Percentiles rank a stretch among this genome's conserved stretches.
Conservation (phyloP, 164 flowering plant genomes). For the Magnolia officinalis region DNA sequence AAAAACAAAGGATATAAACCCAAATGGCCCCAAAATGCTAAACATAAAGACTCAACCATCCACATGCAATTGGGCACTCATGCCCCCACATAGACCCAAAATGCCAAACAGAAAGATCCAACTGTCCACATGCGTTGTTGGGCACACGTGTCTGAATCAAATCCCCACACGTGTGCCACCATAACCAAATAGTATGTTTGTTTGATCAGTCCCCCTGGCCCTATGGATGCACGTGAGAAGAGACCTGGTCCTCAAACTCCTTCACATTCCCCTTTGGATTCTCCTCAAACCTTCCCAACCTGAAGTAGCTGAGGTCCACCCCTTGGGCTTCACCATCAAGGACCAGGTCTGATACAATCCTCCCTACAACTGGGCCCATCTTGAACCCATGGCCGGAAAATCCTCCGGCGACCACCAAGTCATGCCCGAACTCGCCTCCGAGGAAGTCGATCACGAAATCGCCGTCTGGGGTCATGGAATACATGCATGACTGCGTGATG, state of each 20-base stretch:
- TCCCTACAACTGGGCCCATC: constrained; percentile 82
- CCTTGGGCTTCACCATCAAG: constrained; percentile 47
- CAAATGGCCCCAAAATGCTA: no score
- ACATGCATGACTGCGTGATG: constrained; percentile 65
- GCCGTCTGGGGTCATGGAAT: constrained; percentile 89
- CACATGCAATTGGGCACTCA: no score
- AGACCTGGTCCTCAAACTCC: constrained; percentile 55
- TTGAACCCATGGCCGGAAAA: constrained; percentile 99
- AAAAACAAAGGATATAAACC: no score
- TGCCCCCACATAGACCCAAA: no score
- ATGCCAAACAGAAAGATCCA: no score
- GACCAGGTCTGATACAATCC: constrained; percentile 63
- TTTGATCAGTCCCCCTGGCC: no score
- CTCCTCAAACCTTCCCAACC: constrained; percentile 55
- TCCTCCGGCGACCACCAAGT: constrained; percentile 82
- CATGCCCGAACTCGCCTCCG: constrained; percentile 76
- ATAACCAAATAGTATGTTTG: no score
- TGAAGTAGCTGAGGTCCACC: constrained; percentile 58
- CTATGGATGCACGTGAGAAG: constrained; percentile 3
- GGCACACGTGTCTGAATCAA: no score
- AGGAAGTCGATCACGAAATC: constrained; percentile 84
- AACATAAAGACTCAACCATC: no score
- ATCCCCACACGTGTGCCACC: no score
- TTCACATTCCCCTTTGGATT: constrained; percentile 72
- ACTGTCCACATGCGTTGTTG: no score